Evolutionary conservation across 768 basidiomycete genomes (phyloP), one percentile per base, ranked within the genome.

Genomic region (Favolaschia claudopus): DNA sequence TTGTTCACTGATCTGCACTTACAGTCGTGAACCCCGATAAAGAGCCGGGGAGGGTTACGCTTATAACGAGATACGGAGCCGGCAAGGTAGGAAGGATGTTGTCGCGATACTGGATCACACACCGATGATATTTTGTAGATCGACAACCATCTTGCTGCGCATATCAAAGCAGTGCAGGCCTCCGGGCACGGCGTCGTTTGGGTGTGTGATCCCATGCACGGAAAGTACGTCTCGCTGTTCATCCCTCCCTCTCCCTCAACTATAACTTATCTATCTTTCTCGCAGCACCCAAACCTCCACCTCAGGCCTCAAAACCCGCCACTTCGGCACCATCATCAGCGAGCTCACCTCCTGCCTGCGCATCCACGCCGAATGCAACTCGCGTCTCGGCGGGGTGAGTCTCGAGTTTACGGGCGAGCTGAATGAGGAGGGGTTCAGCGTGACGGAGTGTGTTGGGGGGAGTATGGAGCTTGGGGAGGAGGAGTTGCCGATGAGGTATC

Each of bases 191-290:
- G 92, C 1, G 95, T 97, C 3, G 85, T 89, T 9, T 99, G 96
- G 95, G 84, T 96, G 46, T 96, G 93, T 69, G 97, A 99, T 75
- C 95, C 96, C 3, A 99, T 99, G 96, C 96, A 99, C 67, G 96
- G 96, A 78, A 97, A 98, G 94, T 95, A 69, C 66, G 92, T 82
- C n/a, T n/a, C 5, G n/a, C n/a, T 39, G 31, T 58, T 43, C 49
- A 19, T 19, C 17, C 17, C 38, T 29, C 40, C 37, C 47, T 28
- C 43, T 47, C 36, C 32, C 50, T 29, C 13, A 29, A 38, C 27
- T 31, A 32, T 46, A 7, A 44, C 25, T 24, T 34, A 17, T 29
- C 60, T 25, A 15, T 29, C 44, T 17, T 29, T 28, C 37, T 19
- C 37, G 15, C 60, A 96, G 93, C 77, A 98, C 96, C 2, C 84